Percentiles rank a stretch among this genome's conserved stretches.
These are phyloP conservation scores for Parastagonospora avenae DNA, from an alignment of 2,329 filamentous ascomycete genomes.

Conservation along the genomic window DNA sequence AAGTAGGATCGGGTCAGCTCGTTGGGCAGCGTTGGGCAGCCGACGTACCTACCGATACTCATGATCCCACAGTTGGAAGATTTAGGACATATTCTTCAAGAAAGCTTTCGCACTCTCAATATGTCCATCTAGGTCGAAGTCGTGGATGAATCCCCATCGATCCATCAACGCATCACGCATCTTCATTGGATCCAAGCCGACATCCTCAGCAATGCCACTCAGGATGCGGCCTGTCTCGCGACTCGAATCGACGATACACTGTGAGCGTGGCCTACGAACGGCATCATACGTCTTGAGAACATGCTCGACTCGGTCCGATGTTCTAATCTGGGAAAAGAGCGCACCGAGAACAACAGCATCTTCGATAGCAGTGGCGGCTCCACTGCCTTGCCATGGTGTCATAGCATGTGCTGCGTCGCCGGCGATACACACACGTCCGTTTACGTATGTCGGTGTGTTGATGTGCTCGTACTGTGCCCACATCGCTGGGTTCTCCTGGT, in stretches of 20 bases:
- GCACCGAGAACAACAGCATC: conserved; percentile 53
- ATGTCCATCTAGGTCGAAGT: conserved; percentile 5
- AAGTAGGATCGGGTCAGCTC: too few species aligned
- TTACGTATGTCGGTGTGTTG: conserved; percentile 13
- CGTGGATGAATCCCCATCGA: conserved; percentile 8
- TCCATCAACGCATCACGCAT: conserved; percentile 7
- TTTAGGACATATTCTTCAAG: too few species aligned
- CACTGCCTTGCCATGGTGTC: conserved; percentile 57
- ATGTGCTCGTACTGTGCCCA: conserved; percentile 10
- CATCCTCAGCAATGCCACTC: conserved; percentile 7
- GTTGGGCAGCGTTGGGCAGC: too few species aligned
- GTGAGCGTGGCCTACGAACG: conserved; percentile 10
- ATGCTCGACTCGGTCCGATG: conserved; percentile 4
- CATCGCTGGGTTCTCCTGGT: conserved; percentile 1
- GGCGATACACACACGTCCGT: conserved; percentile 47
- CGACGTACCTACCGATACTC: too few species aligned
- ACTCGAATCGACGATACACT: conserved; percentile 10
- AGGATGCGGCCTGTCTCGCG: conserved; percentile 7
- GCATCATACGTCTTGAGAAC: conserved; percentile 44
- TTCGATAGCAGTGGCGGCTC: conserved; percentile 59
- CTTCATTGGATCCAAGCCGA: conserved; percentile 7
- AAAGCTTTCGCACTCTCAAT: conserved; percentile 1
- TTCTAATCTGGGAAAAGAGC: conserved; percentile 26
- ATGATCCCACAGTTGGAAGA: too few species aligned
- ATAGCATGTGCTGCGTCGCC: conserved; percentile 61